Evolutionary conservation across 1,284 basidiomycete genomes (phyloP), one percentile per base, ranked within the genome.

Genomic region (Leccinum cinnamomeum): DNA sequence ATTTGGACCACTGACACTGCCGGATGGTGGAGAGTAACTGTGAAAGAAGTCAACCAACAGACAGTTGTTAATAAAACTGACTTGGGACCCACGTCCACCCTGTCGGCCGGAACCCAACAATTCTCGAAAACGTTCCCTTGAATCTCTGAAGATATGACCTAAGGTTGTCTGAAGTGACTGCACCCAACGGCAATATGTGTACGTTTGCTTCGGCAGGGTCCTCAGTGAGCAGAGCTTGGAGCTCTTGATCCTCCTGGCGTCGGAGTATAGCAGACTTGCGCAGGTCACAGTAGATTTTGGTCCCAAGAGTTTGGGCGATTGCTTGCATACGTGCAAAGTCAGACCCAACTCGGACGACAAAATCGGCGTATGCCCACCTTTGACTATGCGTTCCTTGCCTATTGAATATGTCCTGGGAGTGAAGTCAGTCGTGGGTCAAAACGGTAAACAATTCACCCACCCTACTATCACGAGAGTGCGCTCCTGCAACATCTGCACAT

Each of bases 381-480:
- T 97, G 35, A 98, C 94, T 55, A 99, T 92, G 50, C 95, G 88
- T 76, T 99, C 97, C 76, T 99, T 99, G 58, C 97, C 97, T 59
- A 99, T 95, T 0, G 94, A 94, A 75, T 99, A 99, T 0, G 97
- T 98, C 11, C 91, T 93, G 63, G 28, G 61, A 58, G 57, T 35
- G 12, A 65, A 54, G 56, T 59, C 50, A 64, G 53, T 50, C 16
- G 53, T 56, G 16, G 37, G 11, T 44, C 48, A 33, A 28, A 35
- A 50, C 33, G 10, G 14, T 7, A 48, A 18, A 11, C 8, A 59
- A 5, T 4, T 3, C 25, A 72, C 81, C n/a, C 70, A 91, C 90
- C 96, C 97, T 28, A 98, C 87, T 51, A 97, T 85, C 55, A 98
- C 84, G n/a, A 98, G 81, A 3, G 79, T 71, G 53, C 75, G 77